Evolutionary conservation across 140 eudicot genomes (phyloP), one percentile per base, ranked within the genome.

Genomic region (Anethum foeniculum): DNA sequence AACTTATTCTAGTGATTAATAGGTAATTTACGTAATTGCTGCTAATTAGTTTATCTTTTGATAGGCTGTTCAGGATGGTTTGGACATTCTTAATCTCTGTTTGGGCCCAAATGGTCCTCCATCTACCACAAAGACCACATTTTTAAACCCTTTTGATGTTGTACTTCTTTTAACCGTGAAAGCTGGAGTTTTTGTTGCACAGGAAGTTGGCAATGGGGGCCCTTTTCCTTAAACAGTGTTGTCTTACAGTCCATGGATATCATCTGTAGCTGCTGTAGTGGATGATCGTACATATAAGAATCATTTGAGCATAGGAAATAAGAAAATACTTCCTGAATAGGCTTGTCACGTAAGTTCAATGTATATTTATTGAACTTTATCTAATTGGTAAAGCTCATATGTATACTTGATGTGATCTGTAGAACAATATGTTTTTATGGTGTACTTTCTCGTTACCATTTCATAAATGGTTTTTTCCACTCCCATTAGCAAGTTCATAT

Each of bases 41-140:
- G 46, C 51, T 75, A 77, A 82, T 44, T 8, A 14, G 14, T 16
- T 15, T 36, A 56, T 69, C 54, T 80, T 44, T 77, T 86, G 16
- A 80, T 92, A 95, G 97, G 99, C 99, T 65, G 99, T 93, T 80
- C 88, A 87, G 82, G 99, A 96, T 85, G 99, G 99, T 27, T 98
- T 96, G 52, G 99, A 96, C 90, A 93, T 96, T 78, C 79, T 96
- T 77, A 96, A 96, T 82, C 97, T 96, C 80, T 96, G 98, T 34
- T 97, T 96, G 64, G 97, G 99, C 78, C 97, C 99, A 9, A 96
- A 96, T 85, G 93, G 99, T 86, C 99, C 99, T 71, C 99, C 99
- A 12, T 97, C 98, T 49, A 89, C 97, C 83, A 88, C 99, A 67
- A 96, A 93, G 86, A 96, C 96, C 34, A 93, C 99, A 56, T 96